Evolutionary conservation across 306 rosid species (phyloP).

Genomic region (Lablab purpureus): DNA sequence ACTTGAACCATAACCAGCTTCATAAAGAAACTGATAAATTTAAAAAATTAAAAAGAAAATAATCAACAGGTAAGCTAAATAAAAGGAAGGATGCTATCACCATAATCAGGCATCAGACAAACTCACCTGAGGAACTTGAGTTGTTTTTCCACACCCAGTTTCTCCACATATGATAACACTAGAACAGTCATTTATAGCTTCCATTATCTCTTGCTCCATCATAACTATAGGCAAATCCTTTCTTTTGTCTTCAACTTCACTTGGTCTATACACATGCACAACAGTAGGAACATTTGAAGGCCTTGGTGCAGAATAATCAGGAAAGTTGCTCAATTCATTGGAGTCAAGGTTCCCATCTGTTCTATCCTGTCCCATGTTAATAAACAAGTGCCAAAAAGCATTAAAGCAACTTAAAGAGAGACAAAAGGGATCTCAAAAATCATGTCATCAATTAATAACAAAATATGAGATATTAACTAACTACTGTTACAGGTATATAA

Average conservation of each 20-base stretch:
- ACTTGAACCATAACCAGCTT: constrained; percentile 89
- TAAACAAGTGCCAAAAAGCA: constrained; percentile 31
- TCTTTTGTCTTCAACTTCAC: constrained; percentile 75
- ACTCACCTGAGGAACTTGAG: constrained; percentile 96
- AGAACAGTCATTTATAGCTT: constrained; percentile 78
- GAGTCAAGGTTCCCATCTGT: constrained; percentile 41
- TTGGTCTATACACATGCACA: constrained; percentile 79
- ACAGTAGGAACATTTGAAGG: constrained; percentile 63
- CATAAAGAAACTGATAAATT: constrained; percentile 75
- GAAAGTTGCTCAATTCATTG: constrained; percentile 43
- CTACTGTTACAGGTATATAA: not conserved
- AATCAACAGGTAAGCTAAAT: constrained; percentile 9
- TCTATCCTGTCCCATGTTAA: constrained; percentile 58
- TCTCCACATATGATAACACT: constrained; percentile 93
- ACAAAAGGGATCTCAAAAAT: constrained; percentile 17
- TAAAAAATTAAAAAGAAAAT: not conserved
- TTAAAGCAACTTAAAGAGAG: constrained; percentile 18
- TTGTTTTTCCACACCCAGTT: constrained; percentile 99
- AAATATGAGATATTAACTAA: constrained; percentile 5
- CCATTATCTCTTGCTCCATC: constrained; percentile 99
- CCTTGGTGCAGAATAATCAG: constrained; percentile 43
- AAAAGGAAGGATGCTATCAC: constrained; percentile 26
- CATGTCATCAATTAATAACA: constrained; percentile 22
- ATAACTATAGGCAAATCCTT: constrained; percentile 93
- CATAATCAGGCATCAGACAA: constrained; percentile 40